phyloP scores from a whole-genome alignment of 805 yeast genomes.

The Blastobotrys muscicola region DNA sequence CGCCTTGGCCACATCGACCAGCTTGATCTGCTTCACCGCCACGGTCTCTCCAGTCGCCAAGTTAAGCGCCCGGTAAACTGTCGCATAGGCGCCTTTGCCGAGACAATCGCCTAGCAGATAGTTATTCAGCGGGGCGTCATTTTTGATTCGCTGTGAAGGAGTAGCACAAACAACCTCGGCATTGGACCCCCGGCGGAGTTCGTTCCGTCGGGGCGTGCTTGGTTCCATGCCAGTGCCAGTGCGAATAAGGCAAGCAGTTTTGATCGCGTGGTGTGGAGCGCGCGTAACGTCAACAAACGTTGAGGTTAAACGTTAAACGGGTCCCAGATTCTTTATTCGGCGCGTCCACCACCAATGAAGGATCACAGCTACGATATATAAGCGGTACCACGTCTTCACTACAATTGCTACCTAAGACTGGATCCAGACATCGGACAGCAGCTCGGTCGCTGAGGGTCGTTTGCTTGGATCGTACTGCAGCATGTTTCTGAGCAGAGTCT shows the following conservation, averaged over 20 bases:
- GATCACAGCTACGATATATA: too few relatives aligned
- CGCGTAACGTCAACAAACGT: too few relatives aligned
- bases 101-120: conserved; percentile 42
- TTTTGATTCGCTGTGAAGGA: conserved; percentile 12
- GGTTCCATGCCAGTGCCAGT: conserved; percentile 2
- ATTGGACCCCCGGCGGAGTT: neutral
- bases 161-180: conserved; percentile 13
- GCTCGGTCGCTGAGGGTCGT: conserved; percentile 58
- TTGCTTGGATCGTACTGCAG: conserved; percentile 56
- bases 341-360: too few relatives aligned
- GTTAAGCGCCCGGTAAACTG: conserved; percentile 70
- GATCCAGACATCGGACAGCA: conserved; percentile 73
- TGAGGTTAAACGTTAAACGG: too few relatives aligned
- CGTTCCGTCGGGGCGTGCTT: conserved; percentile 4
- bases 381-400: too few relatives aligned
- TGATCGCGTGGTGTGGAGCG: too few relatives aligned
- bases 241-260: too few relatives aligned
- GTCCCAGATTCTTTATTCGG: too few relatives aligned
- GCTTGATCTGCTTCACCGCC: conserved; percentile 71
- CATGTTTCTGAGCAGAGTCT: conserved; percentile 32
- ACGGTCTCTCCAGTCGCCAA: conserved; percentile 54
- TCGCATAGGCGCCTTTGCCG: conserved; percentile 90
- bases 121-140: conserved; percentile 9
- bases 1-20: conserved; percentile 31
- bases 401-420: conserved; percentile 6